Evolutionary conservation across 805 yeast genomes (phyloP), one percentile per base, ranked within the genome.

Genomic region (Suhomyces vadensis): DNA sequence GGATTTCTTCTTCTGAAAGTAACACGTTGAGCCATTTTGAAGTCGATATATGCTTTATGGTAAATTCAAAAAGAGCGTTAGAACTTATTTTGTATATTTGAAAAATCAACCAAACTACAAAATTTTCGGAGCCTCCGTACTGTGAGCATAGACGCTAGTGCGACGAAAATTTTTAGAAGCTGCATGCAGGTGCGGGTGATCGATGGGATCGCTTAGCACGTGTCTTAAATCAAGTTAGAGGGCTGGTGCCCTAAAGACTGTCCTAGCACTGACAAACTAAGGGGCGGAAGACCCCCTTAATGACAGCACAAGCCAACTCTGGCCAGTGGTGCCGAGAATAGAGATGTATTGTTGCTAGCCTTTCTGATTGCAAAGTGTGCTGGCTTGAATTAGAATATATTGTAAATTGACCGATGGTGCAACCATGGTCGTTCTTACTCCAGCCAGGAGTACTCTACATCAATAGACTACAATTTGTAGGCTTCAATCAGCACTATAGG

Each of bases 1-100:
- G 97, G 96, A 78, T 90, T 91, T 85, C 96, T 88, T 84, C 95
- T 89, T 86, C 97, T 89, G 87, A 83, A 91, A 64, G 97, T 90
- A 78, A 91, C 95, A 85, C 99, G 92, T 81, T 90, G 96, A 76
- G 97, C 99, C 99, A 94, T 94, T 79, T 69, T 79, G 60, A 58
- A 56, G 61, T 53, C 57, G 51, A 42, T 53, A 41, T 52, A 46
- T 48, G 51, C 51, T 52, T 49, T 49, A 43, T 31, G 33, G 35
- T 40, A 41, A 25, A 43, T 44, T 46, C 47, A 47, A 47, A 47
- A 49, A 47, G 50, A 45, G 44, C 40, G 38, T 36, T 20, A 37
- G 47, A 39, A 44, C 44, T 21, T 37, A 38, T 38, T 38, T 38
- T 38, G 41, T 35, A 43, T 33, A 31, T 22, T 35, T 35, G 43